These are phyloP conservation scores for Cubamyces lactineus DNA, from an alignment of 768 basidiomycete species.

Conservation along the genomic window DNA sequence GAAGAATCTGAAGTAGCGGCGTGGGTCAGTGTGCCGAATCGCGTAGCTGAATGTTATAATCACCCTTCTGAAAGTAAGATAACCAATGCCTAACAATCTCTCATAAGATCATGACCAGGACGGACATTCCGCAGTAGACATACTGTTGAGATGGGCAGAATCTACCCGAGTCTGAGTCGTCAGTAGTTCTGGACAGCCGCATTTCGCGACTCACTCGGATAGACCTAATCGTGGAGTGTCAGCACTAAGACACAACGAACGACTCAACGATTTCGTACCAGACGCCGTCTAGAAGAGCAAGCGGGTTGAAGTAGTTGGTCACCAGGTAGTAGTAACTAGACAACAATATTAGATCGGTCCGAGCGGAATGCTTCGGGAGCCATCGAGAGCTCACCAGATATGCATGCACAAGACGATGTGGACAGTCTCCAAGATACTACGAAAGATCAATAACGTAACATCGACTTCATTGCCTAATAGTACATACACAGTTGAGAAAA, in stretches of 20 bases:
- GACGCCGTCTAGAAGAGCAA: background rate
- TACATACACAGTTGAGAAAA: background rate
- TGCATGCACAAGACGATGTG: constrained; percentile 14
- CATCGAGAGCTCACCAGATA: background rate
- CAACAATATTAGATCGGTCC: too few species aligned
- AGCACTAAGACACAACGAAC: too few species aligned
- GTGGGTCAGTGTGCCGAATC: too few species aligned
- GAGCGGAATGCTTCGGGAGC: too few species aligned
- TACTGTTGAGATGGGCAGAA: constrained; percentile 5
- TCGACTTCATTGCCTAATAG: too few species aligned
- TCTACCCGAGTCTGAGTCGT: background rate
- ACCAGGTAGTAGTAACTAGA: constrained; percentile 12
- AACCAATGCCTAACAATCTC: background rate
- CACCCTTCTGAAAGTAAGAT: constrained; percentile 6
- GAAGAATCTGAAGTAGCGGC: background rate
- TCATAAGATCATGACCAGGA: too few species aligned
- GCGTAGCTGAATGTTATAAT: too few species aligned
- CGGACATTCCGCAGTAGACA: too few species aligned
- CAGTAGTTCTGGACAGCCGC: background rate
- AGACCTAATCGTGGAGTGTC: background rate
- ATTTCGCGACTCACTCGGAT: background rate
- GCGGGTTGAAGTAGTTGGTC: constrained; percentile 12
- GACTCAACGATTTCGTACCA: background rate
- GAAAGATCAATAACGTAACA: too few species aligned
- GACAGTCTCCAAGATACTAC: constrained; percentile 3